These are phyloP conservation scores for Solanum habrochaites DNA, from an alignment of 257 asterid species.

Conservation along the genomic window DNA sequence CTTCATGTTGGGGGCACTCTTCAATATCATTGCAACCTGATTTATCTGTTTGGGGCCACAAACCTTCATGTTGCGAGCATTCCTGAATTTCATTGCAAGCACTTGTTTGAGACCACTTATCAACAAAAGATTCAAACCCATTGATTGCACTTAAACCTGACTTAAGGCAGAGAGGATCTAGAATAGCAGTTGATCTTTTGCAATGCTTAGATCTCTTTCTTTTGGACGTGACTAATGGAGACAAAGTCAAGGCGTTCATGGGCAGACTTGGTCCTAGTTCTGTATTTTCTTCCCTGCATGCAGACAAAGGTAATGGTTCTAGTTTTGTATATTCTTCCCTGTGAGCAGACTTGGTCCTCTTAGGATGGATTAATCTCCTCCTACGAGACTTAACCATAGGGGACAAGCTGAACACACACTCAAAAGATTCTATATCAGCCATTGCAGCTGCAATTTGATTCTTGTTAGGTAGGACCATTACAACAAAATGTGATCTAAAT, in stretches of 20 bases:
- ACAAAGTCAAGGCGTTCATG: neutral
- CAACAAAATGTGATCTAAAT: neutral
- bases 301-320: neutral
- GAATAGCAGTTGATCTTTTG: neutral
- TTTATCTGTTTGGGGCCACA: neutral
- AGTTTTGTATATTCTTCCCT: neutral
- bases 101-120: neutral
- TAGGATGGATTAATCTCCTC: constrained; percentile 13
- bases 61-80: neutral
- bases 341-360: neutral
- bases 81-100: neutral
- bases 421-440: constrained; percentile 1
- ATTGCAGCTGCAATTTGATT: neutral
- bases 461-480: neutral
- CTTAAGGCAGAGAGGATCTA: neutral
- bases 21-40: neutral
- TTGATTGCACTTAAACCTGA: neutral
- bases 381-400: constrained; percentile 3
- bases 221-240: neutral
- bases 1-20: neutral
- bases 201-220: neutral
- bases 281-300: neutral
- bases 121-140: neutral
- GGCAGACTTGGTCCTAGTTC: neutral
- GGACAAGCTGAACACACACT: neutral